A percentile compares a stretch with the other conserved stretches of the same genome.
Evolutionary conservation across 192 early-diverging fungal species (phyloP).

Genomic region (Helicostylum pulchrum): DNA sequence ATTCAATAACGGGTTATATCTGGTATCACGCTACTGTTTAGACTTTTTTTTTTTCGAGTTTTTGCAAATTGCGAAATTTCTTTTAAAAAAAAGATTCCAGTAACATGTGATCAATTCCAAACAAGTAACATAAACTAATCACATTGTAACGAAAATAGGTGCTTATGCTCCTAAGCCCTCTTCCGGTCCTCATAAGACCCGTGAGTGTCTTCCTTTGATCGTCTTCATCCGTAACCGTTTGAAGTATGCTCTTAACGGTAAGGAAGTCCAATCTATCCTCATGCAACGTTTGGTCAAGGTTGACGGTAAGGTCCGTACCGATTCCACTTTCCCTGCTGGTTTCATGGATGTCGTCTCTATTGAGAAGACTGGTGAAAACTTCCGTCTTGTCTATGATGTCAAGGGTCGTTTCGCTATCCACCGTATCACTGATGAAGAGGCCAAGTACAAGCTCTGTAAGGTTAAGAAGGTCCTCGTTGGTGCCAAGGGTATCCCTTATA

Average conservation of each 20-base stretch:
- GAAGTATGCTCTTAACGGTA: slow-evolving; percentile 97
- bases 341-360: slow-evolving; percentile 95
- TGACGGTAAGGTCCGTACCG: slow-evolving; percentile 97
- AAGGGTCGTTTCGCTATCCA: slow-evolving; percentile 99
- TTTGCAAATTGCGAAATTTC: neutral
- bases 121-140: neutral
- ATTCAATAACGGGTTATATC: slow-evolving; percentile 5
- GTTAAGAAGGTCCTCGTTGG: slow-evolving; percentile 94
- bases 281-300: slow-evolving; percentile 99
- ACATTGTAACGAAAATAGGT: slow-evolving; percentile 5
- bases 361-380: slow-evolving; percentile 97
- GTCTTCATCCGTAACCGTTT: slow-evolving; percentile 99
- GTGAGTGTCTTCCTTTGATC: slow-evolving; percentile 97
- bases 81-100: too few relatives aligned
- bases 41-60: neutral
- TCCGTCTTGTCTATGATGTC: slow-evolving; percentile 98
- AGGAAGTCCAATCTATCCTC: slow-evolving; percentile 93
- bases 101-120: too few relatives aligned
- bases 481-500: slow-evolving; percentile 92
- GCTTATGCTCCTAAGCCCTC: slow-evolving; percentile 86
- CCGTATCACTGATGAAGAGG: slow-evolving; percentile 96
- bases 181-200: slow-evolving; percentile 98
- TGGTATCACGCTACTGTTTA: neutral
- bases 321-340: slow-evolving; percentile 93
- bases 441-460: slow-evolving; percentile 99